Base-by-base conservation (phyloP, 2,329 filamentous ascomycete species). In the Phialocephala sp. region DNA sequence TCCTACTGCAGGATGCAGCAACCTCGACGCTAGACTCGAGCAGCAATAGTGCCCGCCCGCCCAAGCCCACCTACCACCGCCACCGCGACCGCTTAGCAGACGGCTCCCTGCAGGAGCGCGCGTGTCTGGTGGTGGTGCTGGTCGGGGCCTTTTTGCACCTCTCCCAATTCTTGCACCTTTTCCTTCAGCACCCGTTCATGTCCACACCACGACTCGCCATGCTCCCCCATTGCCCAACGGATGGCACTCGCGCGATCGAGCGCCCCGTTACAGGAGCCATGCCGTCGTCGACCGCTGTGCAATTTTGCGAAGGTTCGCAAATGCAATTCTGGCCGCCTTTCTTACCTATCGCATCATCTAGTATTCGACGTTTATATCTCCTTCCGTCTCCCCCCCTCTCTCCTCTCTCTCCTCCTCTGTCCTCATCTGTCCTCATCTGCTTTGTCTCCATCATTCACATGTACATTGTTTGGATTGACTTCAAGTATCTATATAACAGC, bases 131-230 rank as follows among this genome's bases (percentile, higher is more conserved):
- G n/a, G n/a, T n/a, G n/a, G n/a, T n/a, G n/a, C n/a, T n/a, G n/a
- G n/a, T n/a, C n/a, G n/a, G n/a, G n/a, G 27, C 6, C 27, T 50
- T 50, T 50, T 50, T 50, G 45, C 45, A 50, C 45, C 12, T 50
- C 6, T 14, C n/a, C n/a, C 20, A 50, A 11, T 50, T 50, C 45
- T 50, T 50, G 45, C 45, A 50, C 45, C 45, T 50, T 50, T 50
- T 20, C n/a, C 27, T 32, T 6, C 27, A 3, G 3, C 27, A 32
- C 6, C 27, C 24, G 18, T 14, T 5, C 50, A 35, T 32, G 9
- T 24, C 50, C 50, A n/a, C 27, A 54, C 27, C 24, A 14, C 24
- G 50, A 54, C 22, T 32, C n/a, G 2, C 24, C 27, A 32, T 18
- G 14, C 50, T 14, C 50, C 18, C 50, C 4, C 24, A 2, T 32